Evolutionary conservation across 2,329 filamentous ascomycete genomes (phyloP), one percentile per base, ranked within the genome.

Genomic region (Colletotrichum cuscutae): DNA sequence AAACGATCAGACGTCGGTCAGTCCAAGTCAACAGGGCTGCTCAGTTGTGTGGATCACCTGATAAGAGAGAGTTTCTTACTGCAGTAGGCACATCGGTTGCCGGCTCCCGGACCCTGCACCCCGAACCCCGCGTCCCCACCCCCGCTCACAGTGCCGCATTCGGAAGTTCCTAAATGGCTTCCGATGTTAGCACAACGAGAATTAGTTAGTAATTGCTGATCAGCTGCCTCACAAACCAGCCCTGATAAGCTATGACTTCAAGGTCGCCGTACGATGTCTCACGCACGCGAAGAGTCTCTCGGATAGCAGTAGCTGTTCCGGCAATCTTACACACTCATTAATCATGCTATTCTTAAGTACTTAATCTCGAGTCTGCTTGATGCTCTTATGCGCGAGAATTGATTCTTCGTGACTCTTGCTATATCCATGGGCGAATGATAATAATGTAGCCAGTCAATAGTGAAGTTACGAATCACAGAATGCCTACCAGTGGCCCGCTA

Each of bases 131-230:
- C 58, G 42, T 49, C 42, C 42, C 42, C 42, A 49, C 42, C 42
- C 42, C 42, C 42, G 42, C 42, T 49, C 42, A 49, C 42, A 49
- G 19, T 49, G 42, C 42, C 19, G 7, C 42, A 22, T 61, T 37
- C 58, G 58, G 58, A 61, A 61, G 58, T 42, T 61, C 58, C 58
- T 61, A 61, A 42, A 15, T 42, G 58, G 37, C 32, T 61, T 61
- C 58, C 58, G 58, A 37, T 61, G 58, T n/a, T 13, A 42, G 37
- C 7, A n/a, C 42, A 19, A n/a, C 19, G n/a, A 19, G 42, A 49
- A 22, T n/a, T 9, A 49, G 7, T n/a, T 22, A 42, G 37, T 42
- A 42, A 42, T 42, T 42, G 7, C 37, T 42, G 37, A 19, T 49
- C 42, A 49, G 42, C 42, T 49, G 19, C 42, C 19, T n/a, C 19